Percentiles rank a stretch among this genome's conserved stretches.
Evolutionary conservation across 2,329 filamentous ascomycete species (phyloP).

Genomic region (Verticillium isaacii): DNA sequence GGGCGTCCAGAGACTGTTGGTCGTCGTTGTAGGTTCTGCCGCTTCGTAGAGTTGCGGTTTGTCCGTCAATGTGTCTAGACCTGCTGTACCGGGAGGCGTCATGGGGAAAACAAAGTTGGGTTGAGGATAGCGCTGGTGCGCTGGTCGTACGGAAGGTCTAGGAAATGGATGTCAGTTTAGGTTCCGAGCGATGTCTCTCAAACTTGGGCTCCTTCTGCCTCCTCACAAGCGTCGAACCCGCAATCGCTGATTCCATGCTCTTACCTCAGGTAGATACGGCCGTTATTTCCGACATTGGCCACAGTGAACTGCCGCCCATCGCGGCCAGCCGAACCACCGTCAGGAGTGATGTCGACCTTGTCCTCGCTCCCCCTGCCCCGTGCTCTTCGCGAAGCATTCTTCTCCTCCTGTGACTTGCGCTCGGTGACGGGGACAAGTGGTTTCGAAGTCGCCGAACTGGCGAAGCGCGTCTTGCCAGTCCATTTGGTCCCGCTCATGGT

Average conservation of each 20-base stretch:
- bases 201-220: not conserved
- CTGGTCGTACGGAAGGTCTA: conserved; percentile 58
- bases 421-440: conserved; percentile 42
- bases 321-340: conserved; percentile 55
- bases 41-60: conserved; percentile 21
- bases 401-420: conserved; percentile 37
- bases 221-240: not conserved
- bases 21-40: conserved; percentile 1
- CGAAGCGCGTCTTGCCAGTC: conserved; percentile 20
- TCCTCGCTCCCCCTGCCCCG: conserved; percentile 52
- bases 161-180: conserved; percentile 12
- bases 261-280: conserved; percentile 77
- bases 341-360: conserved; percentile 52
- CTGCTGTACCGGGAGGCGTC: conserved; percentile 55
- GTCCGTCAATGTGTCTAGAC: conserved; percentile 40
- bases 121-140: conserved; percentile 56
- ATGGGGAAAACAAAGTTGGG: conserved; percentile 56
- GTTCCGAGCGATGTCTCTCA: not conserved
- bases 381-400: conserved; percentile 24
- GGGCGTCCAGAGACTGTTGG: conserved; percentile 37
- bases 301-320: conserved; percentile 73
- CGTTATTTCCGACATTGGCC: conserved; percentile 77
- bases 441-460: conserved; percentile 20
- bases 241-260: not conserved
- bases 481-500: conserved; percentile 7